These are phyloP conservation scores for Rhynchosporium graminicola DNA, from an alignment of 2,329 filamentous ascomycete genomes.

Conservation along the genomic window DNA sequence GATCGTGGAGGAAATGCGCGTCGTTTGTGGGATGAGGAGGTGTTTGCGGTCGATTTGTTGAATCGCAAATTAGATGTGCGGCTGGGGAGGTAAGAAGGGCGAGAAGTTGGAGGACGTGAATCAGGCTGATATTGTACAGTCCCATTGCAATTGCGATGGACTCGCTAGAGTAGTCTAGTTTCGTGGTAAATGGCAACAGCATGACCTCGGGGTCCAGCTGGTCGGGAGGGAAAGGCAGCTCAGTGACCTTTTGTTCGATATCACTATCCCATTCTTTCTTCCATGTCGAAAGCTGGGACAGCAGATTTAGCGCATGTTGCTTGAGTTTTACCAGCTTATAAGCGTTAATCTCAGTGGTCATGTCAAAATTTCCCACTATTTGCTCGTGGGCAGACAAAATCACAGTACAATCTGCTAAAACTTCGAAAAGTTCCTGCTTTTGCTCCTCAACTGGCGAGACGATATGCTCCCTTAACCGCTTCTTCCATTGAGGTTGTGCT, in stretches of 20 bases:
- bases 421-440: constrained; percentile 37
- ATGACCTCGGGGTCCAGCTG: neutral
- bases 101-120: constrained; percentile 36
- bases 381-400: constrained; percentile 30
- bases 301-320: constrained; percentile 10
- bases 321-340: neutral
- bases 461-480: constrained; percentile 23
- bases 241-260: neutral
- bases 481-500: constrained; percentile 37
- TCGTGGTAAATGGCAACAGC: constrained; percentile 13
- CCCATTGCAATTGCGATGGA: constrained; percentile 32
- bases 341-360: neutral
- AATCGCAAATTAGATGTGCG: neutral
- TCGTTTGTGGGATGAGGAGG: neutral
- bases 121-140: constrained; percentile 38
- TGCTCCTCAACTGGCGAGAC: constrained; percentile 26
- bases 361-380: neutral
- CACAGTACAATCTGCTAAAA: constrained; percentile 39
- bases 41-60: neutral
- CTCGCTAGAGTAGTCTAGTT: constrained; percentile 17
- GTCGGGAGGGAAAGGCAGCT: neutral
- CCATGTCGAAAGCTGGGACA: constrained; percentile 16
- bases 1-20: neutral
- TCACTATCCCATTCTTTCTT: constrained; percentile 19
- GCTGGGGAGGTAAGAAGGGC: constrained; percentile 23